phyloP scores from a whole-genome alignment of 75 land plant genomes.

The Cryptomeria japonica region DNA sequence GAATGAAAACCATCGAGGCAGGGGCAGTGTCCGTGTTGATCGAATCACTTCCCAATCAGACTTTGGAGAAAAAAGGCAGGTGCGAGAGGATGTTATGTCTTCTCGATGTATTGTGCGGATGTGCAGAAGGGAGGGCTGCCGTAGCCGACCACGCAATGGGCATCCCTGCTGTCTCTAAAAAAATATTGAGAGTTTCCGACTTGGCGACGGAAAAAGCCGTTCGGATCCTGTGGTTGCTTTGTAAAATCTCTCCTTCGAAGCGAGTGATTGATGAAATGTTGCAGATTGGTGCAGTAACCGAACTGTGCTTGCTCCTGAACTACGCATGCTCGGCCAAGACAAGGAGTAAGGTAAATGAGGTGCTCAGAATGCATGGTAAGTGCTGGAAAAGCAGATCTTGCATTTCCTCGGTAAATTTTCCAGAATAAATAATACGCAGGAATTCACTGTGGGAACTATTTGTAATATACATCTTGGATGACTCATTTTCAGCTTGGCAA shows the following conservation, averaged over 20 bases:
- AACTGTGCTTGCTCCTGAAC: conserved; percentile 38
- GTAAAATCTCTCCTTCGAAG: conserved; percentile 25
- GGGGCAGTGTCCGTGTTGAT: conserved; percentile 48
- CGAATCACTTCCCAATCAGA: conserved; percentile 54
- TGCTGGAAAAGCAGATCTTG: conserved; percentile 45
- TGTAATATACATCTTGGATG: too few relatives aligned
- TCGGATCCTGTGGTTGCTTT: conserved; percentile 32
- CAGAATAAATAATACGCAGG: too few relatives aligned
- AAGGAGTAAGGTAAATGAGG: conserved; percentile 39
- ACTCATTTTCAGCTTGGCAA: too few relatives aligned
- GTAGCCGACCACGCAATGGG: conserved; percentile 34
- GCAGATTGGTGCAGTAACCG: conserved; percentile 42
- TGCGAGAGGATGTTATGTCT: conserved; percentile 35
- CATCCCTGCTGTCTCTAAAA: conserved; percentile 43
- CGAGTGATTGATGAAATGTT: conserved; percentile 47
- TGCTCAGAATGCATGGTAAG: conserved; percentile 27
- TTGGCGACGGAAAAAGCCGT: too few relatives aligned
- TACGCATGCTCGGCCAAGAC: conserved; percentile 27
- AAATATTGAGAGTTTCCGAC: conserved; percentile 28
- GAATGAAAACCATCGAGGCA: conserved; percentile 45
- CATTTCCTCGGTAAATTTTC: neutral
- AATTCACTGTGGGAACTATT: too few relatives aligned
- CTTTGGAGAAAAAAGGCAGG: neutral
- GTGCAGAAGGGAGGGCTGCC: conserved; percentile 43
- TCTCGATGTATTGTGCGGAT: conserved; percentile 37